Evolutionary conservation across 1,284 basidiomycete species (phyloP).

Genomic region (Porogramme epimiltina): DNA sequence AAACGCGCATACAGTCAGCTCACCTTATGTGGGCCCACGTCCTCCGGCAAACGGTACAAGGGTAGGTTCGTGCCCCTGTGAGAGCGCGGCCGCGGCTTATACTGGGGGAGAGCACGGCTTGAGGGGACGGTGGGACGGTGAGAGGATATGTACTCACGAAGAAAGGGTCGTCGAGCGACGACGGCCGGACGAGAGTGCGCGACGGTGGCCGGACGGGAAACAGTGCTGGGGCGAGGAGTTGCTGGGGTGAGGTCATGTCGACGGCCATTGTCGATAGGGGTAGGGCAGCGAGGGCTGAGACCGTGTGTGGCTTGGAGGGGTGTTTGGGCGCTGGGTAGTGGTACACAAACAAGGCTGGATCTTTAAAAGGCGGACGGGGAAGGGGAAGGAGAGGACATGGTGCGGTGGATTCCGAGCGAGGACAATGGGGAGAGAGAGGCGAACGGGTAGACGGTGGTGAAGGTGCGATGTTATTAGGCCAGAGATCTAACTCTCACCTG

Average conservation of each 20-base stretch:
- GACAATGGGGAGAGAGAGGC: constrained; percentile 25
- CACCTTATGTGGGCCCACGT: constrained; percentile 21
- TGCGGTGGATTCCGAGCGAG: constrained; percentile 19
- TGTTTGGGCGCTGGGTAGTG: constrained; percentile 18
- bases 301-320: background rate
- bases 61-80: constrained; percentile 24
- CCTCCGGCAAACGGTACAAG: constrained; percentile 28
- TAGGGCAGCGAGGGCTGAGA: background rate
- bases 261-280: constrained; percentile 16
- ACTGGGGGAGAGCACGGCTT: constrained; percentile 13
- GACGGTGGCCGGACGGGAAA: constrained; percentile 10
- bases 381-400: constrained; percentile 18
- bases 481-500: constrained; percentile 3
- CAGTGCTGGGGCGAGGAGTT: constrained; percentile 23
- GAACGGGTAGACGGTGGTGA: constrained; percentile 8
- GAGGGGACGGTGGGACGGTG: constrained; percentile 14
- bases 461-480: constrained; percentile 11
- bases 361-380: constrained; percentile 22
- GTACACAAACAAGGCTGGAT: constrained; percentile 22
- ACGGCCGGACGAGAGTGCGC: constrained; percentile 11
- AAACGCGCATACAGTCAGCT: constrained; percentile 18
- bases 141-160: constrained; percentile 20
- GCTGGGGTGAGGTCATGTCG: constrained; percentile 25
- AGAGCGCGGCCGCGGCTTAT: constrained; percentile 16
- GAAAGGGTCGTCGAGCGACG: constrained; percentile 25